Percentiles rank a stretch among this genome's conserved stretches.
Evolutionary conservation across 1,139 yeast species (phyloP).

Genomic region (Kluyveromyces sp.): DNA sequence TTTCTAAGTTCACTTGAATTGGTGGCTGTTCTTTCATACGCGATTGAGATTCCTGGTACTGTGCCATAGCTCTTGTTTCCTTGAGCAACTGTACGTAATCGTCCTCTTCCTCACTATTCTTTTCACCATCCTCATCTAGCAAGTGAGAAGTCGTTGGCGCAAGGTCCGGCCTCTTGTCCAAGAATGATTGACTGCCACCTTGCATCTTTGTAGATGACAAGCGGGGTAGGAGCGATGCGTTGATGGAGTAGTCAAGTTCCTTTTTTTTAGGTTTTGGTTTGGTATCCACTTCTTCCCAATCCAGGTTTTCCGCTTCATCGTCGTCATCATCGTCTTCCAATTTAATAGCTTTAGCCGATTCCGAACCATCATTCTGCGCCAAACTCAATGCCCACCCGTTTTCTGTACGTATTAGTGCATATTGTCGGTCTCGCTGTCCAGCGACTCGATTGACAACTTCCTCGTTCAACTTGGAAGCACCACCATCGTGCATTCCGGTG

Average conservation of each 20-base stretch:
- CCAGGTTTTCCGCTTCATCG: constrained; percentile 38
- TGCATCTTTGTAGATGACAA: constrained; percentile 10
- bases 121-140: constrained; percentile 9
- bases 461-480: constrained; percentile 32
- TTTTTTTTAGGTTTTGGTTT: constrained; percentile 21
- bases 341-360: constrained; percentile 37
- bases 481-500: constrained; percentile 69
- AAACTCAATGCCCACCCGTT: constrained; percentile 85
- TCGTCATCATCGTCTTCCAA: constrained; percentile 37
- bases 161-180: constrained; percentile 22
- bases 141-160: constrained; percentile 13
- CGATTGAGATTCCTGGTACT: constrained; percentile 40
- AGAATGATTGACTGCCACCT: constrained; percentile 26
- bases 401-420: constrained; percentile 65
- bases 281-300: constrained; percentile 56
- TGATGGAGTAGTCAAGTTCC: constrained; percentile 32
- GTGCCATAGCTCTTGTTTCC: constrained; percentile 38
- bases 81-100: constrained; percentile 28
- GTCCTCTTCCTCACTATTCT: constrained; percentile 23
- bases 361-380: constrained; percentile 37
- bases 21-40: background rate
- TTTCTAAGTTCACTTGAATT: background rate
- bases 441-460: constrained; percentile 53
- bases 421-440: constrained; percentile 72
- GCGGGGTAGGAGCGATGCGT: constrained; percentile 33